These are phyloP conservation scores for Geotrichum europaeum DNA, from an alignment of 1,139 yeast genomes.

Conservation along the genomic window DNA sequence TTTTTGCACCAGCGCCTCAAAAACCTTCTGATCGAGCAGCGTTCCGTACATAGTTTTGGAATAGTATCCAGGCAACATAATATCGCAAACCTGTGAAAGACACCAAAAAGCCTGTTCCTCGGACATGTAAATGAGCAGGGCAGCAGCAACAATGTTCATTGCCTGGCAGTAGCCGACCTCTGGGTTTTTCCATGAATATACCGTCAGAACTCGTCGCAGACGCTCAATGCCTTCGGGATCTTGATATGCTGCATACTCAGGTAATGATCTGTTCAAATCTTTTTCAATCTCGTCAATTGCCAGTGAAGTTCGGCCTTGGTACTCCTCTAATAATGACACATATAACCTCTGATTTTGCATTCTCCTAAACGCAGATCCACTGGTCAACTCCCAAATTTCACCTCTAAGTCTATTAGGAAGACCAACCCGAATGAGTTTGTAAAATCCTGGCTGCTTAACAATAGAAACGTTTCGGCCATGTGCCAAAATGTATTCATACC, in stretches of 20 bases:
- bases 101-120: constrained; percentile 99
- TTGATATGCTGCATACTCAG: constrained; percentile 95
- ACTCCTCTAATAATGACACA: constrained; percentile 49
- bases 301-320: constrained; percentile 58
- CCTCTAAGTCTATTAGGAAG: constrained; percentile 89
- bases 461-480: constrained; percentile 82
- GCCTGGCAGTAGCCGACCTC: constrained; percentile 99
- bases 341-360: constrained; percentile 60
- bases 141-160: constrained; percentile 97
- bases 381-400: constrained; percentile 89
- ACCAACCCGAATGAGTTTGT: constrained; percentile 80
- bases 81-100: constrained; percentile 72
- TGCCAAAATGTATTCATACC: constrained; percentile 84
- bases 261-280: constrained; percentile 87
- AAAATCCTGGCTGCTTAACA: constrained; percentile 69
- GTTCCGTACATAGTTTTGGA: constrained; percentile 98
- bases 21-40: constrained; percentile 83
- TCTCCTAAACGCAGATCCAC: constrained; percentile 78
- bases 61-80: constrained; percentile 89
- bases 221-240: constrained; percentile 76
- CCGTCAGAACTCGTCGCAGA: constrained; percentile 79
- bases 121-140: constrained; percentile 83
- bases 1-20: constrained; percentile 81
- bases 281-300: constrained; percentile 97
- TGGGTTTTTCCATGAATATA: constrained; percentile 95